Conservation (phyloP, 306 rosid genomes). For the Castanopsis chinensis region DNA sequence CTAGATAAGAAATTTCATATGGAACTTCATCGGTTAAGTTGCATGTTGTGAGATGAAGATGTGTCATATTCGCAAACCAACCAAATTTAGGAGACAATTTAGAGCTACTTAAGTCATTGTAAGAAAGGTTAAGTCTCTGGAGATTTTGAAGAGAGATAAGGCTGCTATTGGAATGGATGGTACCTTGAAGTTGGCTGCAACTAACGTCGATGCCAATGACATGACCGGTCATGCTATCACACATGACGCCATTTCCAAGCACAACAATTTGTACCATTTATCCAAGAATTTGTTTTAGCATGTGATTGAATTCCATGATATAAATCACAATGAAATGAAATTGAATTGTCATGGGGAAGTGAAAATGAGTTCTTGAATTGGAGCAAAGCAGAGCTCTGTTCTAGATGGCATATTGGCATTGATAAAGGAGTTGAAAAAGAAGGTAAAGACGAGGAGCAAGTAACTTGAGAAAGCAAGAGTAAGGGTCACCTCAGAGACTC, state of each 20-base stretch:
- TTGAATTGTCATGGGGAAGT: background rate
- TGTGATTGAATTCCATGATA: background rate
- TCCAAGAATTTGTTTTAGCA: background rate
- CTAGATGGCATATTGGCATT: background rate
- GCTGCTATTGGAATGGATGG: background rate
- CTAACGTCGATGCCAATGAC: conserved; percentile 11
- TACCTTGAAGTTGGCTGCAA: background rate
- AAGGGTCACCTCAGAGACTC: too few species aligned
- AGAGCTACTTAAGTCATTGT: background rate
- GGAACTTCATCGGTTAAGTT: conserved; percentile 1
- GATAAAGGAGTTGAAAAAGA: background rate
- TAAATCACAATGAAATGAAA: background rate
- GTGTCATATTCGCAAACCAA: background rate
- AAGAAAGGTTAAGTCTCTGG: background rate
- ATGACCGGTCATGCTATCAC: background rate
- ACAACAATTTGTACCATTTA: conserved; percentile 1
- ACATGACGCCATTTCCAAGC: conserved; percentile 17
- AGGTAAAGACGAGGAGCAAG: background rate
- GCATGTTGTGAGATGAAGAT: background rate
- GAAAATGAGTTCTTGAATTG: conserved; percentile 13
- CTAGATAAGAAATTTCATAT: background rate
- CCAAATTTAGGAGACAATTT: background rate
- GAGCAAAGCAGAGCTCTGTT: conserved; percentile 14
- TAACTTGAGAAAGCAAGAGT: background rate
- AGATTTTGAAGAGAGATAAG: too few species aligned